Evolutionary conservation across 179 eudicot species (phyloP).

Genomic region (Patellifolia procumbens): DNA sequence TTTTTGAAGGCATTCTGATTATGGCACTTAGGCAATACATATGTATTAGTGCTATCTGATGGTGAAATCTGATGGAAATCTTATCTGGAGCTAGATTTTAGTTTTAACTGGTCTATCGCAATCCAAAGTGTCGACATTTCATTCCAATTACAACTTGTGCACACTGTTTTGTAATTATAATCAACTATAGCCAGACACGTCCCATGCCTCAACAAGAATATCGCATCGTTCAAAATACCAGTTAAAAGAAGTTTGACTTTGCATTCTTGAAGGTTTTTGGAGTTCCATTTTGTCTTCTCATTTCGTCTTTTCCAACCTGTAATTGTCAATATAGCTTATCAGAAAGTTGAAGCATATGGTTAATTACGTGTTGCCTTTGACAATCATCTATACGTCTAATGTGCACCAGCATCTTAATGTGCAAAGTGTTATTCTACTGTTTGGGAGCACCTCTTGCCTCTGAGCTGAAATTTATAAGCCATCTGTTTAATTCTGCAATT

Average conservation of each 20-base stretch:
- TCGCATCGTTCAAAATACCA: neutral
- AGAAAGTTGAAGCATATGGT: neutral
- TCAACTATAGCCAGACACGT: neutral
- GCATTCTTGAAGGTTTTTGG: neutral
- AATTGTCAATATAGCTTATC: neutral
- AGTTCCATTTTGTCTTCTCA: neutral
- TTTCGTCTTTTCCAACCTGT: neutral
- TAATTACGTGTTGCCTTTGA: neutral
- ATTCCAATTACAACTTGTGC: neutral
- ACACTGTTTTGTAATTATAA: neutral
- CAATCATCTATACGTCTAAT: neutral
- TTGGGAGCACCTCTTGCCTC: neutral
- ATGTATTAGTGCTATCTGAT: neutral
- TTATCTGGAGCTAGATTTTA: neutral
- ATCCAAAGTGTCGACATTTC: neutral
- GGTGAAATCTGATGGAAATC: neutral
- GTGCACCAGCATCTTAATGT: neutral
- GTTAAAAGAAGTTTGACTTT: neutral
- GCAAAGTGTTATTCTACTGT: neutral
- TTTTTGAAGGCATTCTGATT: neutral
- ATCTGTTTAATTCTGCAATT: neutral
- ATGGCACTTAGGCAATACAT: neutral
- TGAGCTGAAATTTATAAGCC: neutral
- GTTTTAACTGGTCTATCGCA: neutral
- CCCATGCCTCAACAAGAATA: neutral